Conservation (phyloP, 257 asterid genomes). For the Paraleonurus japonicus region DNA sequence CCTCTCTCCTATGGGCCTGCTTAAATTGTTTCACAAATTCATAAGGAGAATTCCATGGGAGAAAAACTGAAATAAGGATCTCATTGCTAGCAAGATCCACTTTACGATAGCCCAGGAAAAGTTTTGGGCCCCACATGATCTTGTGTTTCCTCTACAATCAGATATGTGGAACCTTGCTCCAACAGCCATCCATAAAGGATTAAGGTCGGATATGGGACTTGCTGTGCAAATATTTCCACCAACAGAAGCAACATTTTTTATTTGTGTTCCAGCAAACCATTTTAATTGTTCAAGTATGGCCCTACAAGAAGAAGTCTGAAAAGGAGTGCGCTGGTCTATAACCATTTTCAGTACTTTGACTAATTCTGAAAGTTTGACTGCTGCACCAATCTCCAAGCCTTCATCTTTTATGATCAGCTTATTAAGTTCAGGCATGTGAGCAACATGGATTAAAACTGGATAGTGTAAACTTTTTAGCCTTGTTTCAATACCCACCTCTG, state of each 20-base stretch:
- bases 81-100: constrained; percentile 73
- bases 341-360: constrained; percentile 48
- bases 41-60: constrained; percentile 70
- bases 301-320: constrained; percentile 79
- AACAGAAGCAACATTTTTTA: constrained; percentile 77
- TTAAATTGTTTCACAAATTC: constrained; percentile 90
- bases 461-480: constrained; percentile 72
- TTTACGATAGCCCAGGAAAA: constrained; percentile 87
- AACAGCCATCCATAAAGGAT: constrained; percentile 93
- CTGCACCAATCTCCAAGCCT: constrained; percentile 91
- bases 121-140: constrained; percentile 62
- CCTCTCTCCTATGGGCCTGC: constrained; percentile 96
- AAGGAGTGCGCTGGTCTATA: constrained; percentile 41
- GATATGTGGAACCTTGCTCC: constrained; percentile 68
- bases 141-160: constrained; percentile 58
- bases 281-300: constrained; percentile 72
- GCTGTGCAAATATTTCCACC: constrained; percentile 99
- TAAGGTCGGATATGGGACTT: constrained; percentile 95
- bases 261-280: constrained; percentile 97
- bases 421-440: constrained; percentile 76
- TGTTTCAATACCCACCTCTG: constrained; percentile 91
- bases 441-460: constrained; percentile 70
- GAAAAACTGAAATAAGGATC: constrained; percentile 71
- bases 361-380: constrained; percentile 78
- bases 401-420: constrained; percentile 51